Evolutionary conservation across 805 yeast genomes (phyloP).

Genomic region (Candida yuanshanica): DNA sequence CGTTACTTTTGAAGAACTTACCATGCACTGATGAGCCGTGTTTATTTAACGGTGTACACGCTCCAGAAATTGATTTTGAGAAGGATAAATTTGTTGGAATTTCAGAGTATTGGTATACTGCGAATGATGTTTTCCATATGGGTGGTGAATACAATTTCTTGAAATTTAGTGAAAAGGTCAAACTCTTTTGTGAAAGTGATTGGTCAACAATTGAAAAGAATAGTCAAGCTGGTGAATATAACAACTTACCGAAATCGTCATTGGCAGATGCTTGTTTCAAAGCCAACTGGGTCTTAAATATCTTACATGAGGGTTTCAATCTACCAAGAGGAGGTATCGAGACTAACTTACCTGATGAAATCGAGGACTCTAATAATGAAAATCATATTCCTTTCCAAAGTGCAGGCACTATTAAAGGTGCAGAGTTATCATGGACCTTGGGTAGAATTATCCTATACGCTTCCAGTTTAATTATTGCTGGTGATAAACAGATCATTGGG

Average conservation of each 20-base stretch:
- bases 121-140: conserved; percentile 82
- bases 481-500: conserved; percentile 12
- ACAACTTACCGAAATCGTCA: conserved; percentile 48
- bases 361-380: conserved; percentile 18
- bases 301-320: conserved; percentile 88
- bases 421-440: conserved; percentile 91
- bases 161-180: conserved; percentile 58
- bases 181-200: conserved; percentile 66
- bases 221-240: conserved; percentile 49
- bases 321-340: conserved; percentile 70
- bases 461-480: conserved; percentile 38
- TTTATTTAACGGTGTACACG: conserved; percentile 91
- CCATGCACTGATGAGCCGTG: conserved; percentile 90
- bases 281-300: conserved; percentile 88
- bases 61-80: conserved; percentile 77
- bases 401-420: conserved; percentile 72
- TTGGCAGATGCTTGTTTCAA: conserved; percentile 84
- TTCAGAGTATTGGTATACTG: conserved; percentile 96
- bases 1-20: conserved; percentile 66
- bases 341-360: conserved; percentile 22
- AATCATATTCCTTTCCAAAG: conserved; percentile 68
- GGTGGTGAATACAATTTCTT: conserved; percentile 85
- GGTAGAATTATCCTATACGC: conserved; percentile 86
- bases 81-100: conserved; percentile 85
- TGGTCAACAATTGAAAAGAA: conserved; percentile 58